Evolutionary conservation across 345 rosid genomes (phyloP), one percentile per base, ranked within the genome.

Genomic region (Alliaria petiolata): DNA sequence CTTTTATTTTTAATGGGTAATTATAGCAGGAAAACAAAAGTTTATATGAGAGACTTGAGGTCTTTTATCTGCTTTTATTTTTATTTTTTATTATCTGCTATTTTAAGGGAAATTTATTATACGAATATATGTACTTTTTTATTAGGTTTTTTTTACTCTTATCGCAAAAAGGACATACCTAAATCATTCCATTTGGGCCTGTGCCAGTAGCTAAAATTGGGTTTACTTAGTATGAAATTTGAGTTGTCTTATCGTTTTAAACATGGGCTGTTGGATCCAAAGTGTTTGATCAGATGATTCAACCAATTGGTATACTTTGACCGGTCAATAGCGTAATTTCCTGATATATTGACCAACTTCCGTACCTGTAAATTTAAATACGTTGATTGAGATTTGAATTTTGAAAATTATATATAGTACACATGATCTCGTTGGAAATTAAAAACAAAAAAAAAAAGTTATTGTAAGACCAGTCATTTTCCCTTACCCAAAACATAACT

Each of bases 401-500:
- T 56, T 36, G 25, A 47, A 28, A 30, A 33, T 19, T 26, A 46
- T 65, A n/a, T n/a, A n/a, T n/a, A n/a, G n/a, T n/a, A 17, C 50
- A 47, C 35, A 25, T 16, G 33, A 64, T 46, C 45, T 49, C 70
- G 66, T 28, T 73, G 58, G 57, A 5, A 52, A 11, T 8, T 22
- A 53, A 30, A 5, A 16, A 14, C n/a, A 9, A 0, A 28, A 36
- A 5, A 1, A 44, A 53, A 0, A 13, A 40, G 16, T 28, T 28
- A 57, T 9, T 45, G 16, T 28, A 46, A 49, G 53, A 67, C 25
- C 47, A 59, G 68, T 74, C 73, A 59, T 34, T 74, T 59, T 74
- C 78, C 33, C 40, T 67, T 59, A 67, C 62, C 68, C 31, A 68
- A 65, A 57, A 67, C 52, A 57, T 73, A 26, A 39, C 39, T 57